Evolutionary conservation across 1,284 basidiomycete genomes (phyloP).

Genomic region (Calocybe gambosa): DNA sequence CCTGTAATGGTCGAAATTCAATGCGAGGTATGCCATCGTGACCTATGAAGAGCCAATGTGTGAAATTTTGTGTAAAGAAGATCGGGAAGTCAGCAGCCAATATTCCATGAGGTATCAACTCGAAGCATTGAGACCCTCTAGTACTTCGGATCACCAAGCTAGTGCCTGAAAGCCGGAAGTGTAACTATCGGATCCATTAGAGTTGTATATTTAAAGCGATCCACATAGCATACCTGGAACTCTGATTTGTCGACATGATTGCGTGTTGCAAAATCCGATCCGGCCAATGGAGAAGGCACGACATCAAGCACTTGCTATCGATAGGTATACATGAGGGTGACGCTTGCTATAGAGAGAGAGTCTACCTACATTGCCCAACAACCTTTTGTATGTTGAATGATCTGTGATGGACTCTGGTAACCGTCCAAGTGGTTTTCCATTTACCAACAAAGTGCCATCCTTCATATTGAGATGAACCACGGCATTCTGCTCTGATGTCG

Average conservation of each 20-base stretch:
- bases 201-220: not conserved
- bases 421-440: slow-evolving; percentile 33
- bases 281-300: slow-evolving; percentile 26
- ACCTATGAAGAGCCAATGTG: slow-evolving; percentile 30
- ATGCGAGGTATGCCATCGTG: slow-evolving; percentile 21
- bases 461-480: slow-evolving; percentile 34
- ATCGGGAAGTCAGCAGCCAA: slow-evolving; percentile 34
- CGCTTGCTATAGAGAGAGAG: too few relatives aligned
- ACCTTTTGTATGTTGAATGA: slow-evolving; percentile 26
- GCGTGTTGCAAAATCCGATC: slow-evolving; percentile 31
- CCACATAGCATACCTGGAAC: slow-evolving; percentile 13
- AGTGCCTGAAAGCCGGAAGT: not conserved
- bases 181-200: not conserved
- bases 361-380: slow-evolving; percentile 24
- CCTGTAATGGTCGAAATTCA: slow-evolving; percentile 32
- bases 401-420: slow-evolving; percentile 28
- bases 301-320: slow-evolving; percentile 30
- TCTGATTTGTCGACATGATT: slow-evolving; percentile 14
- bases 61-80: slow-evolving; percentile 25
- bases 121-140: not conserved
- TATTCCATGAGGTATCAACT: slow-evolving; percentile 14
- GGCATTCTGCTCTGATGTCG: slow-evolving; percentile 12
- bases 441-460: slow-evolving; percentile 34
- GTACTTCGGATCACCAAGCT: not conserved
- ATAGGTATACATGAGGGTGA: not conserved